phyloP scores from a whole-genome alignment of 495 filamentous ascomycete species.

The Cryomyces minteri region DNA sequence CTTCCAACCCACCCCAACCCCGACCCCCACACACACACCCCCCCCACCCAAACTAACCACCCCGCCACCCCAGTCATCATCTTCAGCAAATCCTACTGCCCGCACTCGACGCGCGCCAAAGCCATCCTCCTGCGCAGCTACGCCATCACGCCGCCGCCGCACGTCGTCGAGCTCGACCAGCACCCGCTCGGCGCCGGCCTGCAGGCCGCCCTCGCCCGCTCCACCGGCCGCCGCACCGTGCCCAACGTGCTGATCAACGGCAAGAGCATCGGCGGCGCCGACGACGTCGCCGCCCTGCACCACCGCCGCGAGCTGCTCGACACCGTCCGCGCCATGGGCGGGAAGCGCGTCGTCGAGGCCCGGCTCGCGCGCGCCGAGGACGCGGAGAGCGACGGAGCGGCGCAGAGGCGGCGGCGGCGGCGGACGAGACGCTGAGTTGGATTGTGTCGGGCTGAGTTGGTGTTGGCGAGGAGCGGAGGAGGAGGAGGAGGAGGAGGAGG shows the following conservation, averaged over 20 bases:
- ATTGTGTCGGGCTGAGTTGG: too few relatives aligned
- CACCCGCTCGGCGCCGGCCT: slow-evolving; percentile 54
- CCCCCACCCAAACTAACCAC: too few relatives aligned
- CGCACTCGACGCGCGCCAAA: slow-evolving; percentile 68
- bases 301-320: slow-evolving; percentile 44
- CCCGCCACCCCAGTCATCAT: slow-evolving; percentile 91
- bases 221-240: slow-evolving; percentile 68
- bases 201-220: slow-evolving; percentile 47
- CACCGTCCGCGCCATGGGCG: slow-evolving; percentile 54
- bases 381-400: too few relatives aligned
- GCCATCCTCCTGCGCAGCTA: slow-evolving; percentile 64
- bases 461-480: too few relatives aligned
- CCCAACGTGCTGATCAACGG: slow-evolving; percentile 83
- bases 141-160: slow-evolving; percentile 60
- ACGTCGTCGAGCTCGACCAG: slow-evolving; percentile 79
- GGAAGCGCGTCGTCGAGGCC: slow-evolving; percentile 36
- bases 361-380: too few relatives aligned
- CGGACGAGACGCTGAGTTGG: too few relatives aligned
- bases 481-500: too few relatives aligned
- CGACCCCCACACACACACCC: too few relatives aligned
- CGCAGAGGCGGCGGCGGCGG: too few relatives aligned
- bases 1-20: too few relatives aligned
- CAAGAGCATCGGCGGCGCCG: slow-evolving; percentile 76
- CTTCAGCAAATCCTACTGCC: slow-evolving; percentile 90
- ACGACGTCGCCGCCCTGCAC: slow-evolving; percentile 65